Evolutionary conservation across 2,329 filamentous ascomycete genomes (phyloP), one percentile per base, ranked within the genome.

Genomic region (Phialophora chinensis): DNA sequence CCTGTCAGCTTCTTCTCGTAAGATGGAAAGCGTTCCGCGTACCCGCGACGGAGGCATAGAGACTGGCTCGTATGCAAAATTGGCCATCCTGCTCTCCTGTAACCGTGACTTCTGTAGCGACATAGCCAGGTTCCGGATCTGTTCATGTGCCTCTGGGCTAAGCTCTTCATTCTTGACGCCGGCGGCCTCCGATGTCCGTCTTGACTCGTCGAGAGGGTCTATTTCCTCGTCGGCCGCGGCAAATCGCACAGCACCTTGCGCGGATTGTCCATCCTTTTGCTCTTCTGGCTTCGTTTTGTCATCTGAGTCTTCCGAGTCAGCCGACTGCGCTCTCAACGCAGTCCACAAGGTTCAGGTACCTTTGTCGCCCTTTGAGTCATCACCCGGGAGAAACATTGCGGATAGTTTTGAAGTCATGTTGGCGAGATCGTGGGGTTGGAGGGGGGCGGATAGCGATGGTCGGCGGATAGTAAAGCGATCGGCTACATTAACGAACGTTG

Each of bases 41-140:
- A 82, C 79, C 70, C 79, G 78, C 52, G 75, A 80, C 17, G 78
- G 74, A 66, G 95, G 94, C 60, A 98, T 84, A 42, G 95, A 98
- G 70, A 97, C 89, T 38, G 94, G 90, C 77, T 97, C 93, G 75
- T 93, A 98, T 52, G 90, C 89, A 79, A 92, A 96, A 76, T 93
- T 91, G 76, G 90, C 91, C 83, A 96, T 87, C 70, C 93, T 88
- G 65, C 88, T 86, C 73, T 93, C 90, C 80, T 97, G 93, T 68
- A 97, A 84, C 73, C 90, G 88, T 55, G 88, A 86, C 69, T 88
- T 87, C 71, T 92, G 90, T 29, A 96, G 82, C 27, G 87, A 89
- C 72, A 88, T 87, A 59, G 91, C 89, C 68, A 97, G 81, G 66
- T 88, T 88, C 71, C 86, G 87, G 64, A 96, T 82, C 75, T 93